A percentile compares a stretch with the other conserved stretches of the same genome.
Evolutionary conservation across 345 rosid species (phyloP).

Genomic region (Lumnitzera racemosa): DNA sequence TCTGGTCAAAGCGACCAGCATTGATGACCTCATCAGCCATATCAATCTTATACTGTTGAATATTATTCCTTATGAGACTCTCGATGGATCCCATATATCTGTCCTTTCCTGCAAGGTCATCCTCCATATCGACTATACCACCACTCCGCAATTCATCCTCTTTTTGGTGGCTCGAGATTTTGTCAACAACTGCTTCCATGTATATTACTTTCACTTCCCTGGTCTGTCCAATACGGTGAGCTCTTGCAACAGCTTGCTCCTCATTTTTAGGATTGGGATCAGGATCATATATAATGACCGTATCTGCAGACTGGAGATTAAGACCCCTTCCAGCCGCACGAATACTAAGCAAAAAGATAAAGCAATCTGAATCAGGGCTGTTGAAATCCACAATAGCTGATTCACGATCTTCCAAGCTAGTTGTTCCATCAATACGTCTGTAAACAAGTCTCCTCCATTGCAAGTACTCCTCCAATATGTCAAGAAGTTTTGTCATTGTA

Average conservation of each 20-base stretch:
- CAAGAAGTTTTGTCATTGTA: constrained; percentile 98
- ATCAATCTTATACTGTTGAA: constrained; percentile 99
- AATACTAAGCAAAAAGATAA: constrained; percentile 93
- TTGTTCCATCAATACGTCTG: constrained; percentile 97
- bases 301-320: constrained; percentile 98
- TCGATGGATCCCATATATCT: constrained; percentile 97
- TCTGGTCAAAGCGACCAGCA: constrained; percentile 99
- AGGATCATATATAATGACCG: constrained; percentile 97
- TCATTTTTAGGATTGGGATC: constrained; percentile 99
- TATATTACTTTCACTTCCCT: constrained; percentile 98
- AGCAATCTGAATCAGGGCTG: constrained; percentile 76
- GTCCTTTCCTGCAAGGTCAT: constrained; percentile 98
- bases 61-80: constrained; percentile 97
- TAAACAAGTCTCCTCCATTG: constrained; percentile 88
- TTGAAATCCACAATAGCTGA: constrained; percentile 98
- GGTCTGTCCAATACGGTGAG: constrained; percentile 97
- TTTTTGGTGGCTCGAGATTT: constrained; percentile 81
- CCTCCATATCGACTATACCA: constrained; percentile 78
- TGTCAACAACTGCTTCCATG: constrained; percentile 98
- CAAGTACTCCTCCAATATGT: constrained; percentile 95
- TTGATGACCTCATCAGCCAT: constrained; percentile 99
- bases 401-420: constrained; percentile 99
- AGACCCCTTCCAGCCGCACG: constrained; percentile 99
- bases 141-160: constrained; percentile 92
- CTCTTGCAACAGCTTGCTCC: constrained; percentile 99